Evolutionary conservation across 2,329 filamentous ascomycete species (phyloP).

Genomic region (Mycogone perniciosa): DNA sequence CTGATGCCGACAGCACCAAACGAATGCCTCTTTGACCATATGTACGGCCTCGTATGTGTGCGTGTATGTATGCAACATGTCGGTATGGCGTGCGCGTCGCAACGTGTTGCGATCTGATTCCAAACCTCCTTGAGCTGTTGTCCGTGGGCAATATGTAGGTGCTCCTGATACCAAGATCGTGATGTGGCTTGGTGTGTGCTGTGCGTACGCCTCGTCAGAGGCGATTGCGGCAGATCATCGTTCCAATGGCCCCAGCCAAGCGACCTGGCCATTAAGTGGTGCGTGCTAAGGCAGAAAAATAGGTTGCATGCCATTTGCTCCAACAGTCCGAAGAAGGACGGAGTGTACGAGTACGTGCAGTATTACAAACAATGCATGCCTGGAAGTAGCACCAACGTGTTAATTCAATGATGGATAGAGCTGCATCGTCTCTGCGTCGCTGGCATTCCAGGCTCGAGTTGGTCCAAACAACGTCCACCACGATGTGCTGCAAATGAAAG

Average conservation of each 20-base stretch:
- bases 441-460: not conserved
- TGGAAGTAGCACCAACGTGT: too few relatives aligned
- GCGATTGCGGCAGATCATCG: slow-evolving; percentile 10
- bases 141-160: too few relatives aligned
- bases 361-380: not conserved
- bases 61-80: not conserved
- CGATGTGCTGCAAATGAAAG: not conserved
- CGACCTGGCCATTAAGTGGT: not conserved
- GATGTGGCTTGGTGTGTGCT: not conserved
- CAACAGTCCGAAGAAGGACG: not conserved
- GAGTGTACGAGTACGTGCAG: not conserved
- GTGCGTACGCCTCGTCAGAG: not conserved
- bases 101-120: too few relatives aligned
- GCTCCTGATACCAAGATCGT: too few relatives aligned
- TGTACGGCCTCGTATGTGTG: slow-evolving; percentile 1
- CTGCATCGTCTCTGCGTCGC: too few relatives aligned
- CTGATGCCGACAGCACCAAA: not conserved
- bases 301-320: not conserved
- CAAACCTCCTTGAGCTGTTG: too few relatives aligned
- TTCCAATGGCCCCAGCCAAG: slow-evolving; percentile 2
- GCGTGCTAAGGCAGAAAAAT: not conserved
- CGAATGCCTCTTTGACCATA: not conserved
- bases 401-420: too few relatives aligned
- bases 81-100: not conserved
- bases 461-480: slow-evolving; percentile 1